Percentiles rank a stretch among this genome's conserved stretches.
phyloP scores from a whole-genome alignment of 345 rosid genomes.

The Gossypium thurberi region DNA sequence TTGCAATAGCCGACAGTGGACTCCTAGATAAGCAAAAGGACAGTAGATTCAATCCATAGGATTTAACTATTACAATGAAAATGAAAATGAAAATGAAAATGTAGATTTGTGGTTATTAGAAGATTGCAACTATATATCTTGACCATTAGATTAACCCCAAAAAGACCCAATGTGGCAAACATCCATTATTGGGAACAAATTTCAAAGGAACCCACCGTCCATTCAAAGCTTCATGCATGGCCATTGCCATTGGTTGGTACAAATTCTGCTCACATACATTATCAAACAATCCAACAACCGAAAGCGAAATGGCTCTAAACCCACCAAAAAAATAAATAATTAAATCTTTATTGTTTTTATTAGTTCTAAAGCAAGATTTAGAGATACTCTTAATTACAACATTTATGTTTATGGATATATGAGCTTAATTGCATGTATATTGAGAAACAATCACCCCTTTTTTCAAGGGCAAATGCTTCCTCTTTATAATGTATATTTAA shows the following conservation, averaged over 20 bases:
- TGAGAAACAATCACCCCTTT: constrained; percentile 30
- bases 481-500: constrained; percentile 15
- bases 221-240: constrained; percentile 8
- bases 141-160: background rate
- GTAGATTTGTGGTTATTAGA: background rate
- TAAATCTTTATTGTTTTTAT: background rate
- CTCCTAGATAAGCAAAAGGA: background rate
- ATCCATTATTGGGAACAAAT: constrained; percentile 4
- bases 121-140: background rate
- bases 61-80: background rate
- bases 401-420: constrained; percentile 7
- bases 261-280: constrained; percentile 6
- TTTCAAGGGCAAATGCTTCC: constrained; percentile 25
- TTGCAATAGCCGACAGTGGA: background rate
- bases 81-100: background rate
- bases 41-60: background rate
- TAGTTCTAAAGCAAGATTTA: background rate
- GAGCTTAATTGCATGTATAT: constrained; percentile 26
- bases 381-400: constrained; percentile 11
- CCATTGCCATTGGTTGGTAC: constrained; percentile 16
- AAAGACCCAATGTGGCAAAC: background rate
- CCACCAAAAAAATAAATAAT: background rate
- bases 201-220: constrained; percentile 22
- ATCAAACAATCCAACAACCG: constrained; percentile 17
- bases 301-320: constrained; percentile 14